Evolutionary conservation across 2,329 filamentous ascomycete genomes (phyloP), one percentile per base, ranked within the genome.

Genomic region (Aspergillus texensis): DNA sequence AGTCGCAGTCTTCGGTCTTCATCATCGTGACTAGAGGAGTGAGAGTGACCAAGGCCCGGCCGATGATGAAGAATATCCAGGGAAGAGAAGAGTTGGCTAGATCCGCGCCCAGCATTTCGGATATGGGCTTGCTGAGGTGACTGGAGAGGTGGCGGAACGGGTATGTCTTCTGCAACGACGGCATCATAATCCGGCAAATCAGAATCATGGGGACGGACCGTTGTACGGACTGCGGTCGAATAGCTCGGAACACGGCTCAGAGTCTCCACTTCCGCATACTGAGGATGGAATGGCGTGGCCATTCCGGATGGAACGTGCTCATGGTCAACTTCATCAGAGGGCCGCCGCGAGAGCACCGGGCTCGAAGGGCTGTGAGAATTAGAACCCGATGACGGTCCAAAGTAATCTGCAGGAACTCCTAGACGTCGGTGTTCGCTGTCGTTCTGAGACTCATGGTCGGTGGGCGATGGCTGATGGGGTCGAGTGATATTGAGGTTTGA

Each of bases 171-270:
- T 9, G 75, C 72, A 30, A 76, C 71, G 16, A 86, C 89, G 2
- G 89, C 85, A 61, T 84, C 79, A 72, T 93, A 93, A 72, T 91
- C 88, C 0, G 91, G 91, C 6, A 92, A 82, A 14, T 77, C 77
- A 6, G 80, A 75, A 36, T 82, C 82, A 26, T 83, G 82, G 8
- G 82, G 82, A 39, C 85, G 83, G 19, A 87, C 85, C 6, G 88
- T 86, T 0, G 88, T 86, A 66, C 86, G 87, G 30, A 93, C 86
- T 0, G 91, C 91, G 1, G 91, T 93, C 19, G 86, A 85, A 74
- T 94, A 94, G 62, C 91, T 93, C 1, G 91, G 91, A 2, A 94
- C 91, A 67, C 90, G 90, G 74, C 84, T 90, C 48, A 93, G 79
- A 67, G 88, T 85, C 55, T 85, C 84, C 68, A 92, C 79, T 66